These are phyloP conservation scores for Plasmopara halstedii DNA, from an alignment of 352 stramenopile genomes.

Conservation along the genomic window DNA sequence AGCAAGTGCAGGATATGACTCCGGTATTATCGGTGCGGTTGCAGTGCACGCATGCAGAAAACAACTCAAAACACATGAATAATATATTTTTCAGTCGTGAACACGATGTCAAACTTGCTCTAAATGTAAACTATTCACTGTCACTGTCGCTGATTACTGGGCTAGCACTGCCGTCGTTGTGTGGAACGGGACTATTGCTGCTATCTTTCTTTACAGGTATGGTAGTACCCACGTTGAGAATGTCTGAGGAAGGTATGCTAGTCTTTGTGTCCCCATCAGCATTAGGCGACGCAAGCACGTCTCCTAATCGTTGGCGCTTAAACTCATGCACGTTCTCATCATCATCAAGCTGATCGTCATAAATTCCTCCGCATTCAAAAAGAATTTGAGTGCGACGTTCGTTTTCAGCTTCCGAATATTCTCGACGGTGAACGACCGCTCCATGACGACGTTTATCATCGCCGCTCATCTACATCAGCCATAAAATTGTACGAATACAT, in stretches of 20 bases:
- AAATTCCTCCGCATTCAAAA: constrained; percentile 55
- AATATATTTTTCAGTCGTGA: neutral
- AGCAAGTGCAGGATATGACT: constrained; percentile 73
- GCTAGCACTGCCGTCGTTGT: constrained; percentile 37
- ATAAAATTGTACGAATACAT: neutral
- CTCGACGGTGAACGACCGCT: constrained; percentile 64
- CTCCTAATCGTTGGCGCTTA: constrained; percentile 42
- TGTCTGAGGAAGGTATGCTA: constrained; percentile 19
- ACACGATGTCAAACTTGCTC: neutral
- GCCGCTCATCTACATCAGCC: constrained; percentile 32
- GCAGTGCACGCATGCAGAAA: constrained; percentile 16
- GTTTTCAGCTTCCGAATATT: constrained; percentile 60
- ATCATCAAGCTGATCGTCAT: constrained; percentile 59
- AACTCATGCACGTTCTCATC: constrained; percentile 52
- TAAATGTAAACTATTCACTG: constrained; percentile 33
- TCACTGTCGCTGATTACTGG: constrained; percentile 75
- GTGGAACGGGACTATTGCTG: constrained; percentile 16
- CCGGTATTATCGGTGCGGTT: constrained; percentile 71
- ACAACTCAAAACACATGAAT: neutral
- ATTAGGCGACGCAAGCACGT: constrained; percentile 13
- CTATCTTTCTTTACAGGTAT: constrained; percentile 17
- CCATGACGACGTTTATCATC: constrained; percentile 76
- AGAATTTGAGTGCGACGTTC: constrained; percentile 53
- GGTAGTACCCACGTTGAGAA: constrained; percentile 13
- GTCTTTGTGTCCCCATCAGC: constrained; percentile 46